These are phyloP conservation scores for Tulasnella sp. DNA, from an alignment of 768 basidiomycete species.

Conservation along the genomic window DNA sequence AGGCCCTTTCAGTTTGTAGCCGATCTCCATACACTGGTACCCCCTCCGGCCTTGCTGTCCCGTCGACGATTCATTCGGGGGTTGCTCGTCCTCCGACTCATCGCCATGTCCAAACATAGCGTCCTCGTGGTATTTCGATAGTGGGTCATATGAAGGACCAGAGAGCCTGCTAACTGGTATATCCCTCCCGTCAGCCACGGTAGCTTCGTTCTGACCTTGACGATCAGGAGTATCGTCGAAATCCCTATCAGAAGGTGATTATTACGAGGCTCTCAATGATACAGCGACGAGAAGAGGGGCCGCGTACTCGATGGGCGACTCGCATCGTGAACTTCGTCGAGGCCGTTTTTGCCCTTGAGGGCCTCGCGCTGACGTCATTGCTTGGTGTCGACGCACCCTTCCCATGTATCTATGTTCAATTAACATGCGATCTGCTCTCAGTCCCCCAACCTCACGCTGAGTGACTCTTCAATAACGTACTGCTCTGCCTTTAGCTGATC, in stretches of 20 bases:
- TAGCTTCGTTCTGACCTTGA: neutral
- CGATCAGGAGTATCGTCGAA: constrained; percentile 10
- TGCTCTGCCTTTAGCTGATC: constrained; percentile 16
- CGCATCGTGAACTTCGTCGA: neutral
- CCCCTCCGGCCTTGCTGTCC: neutral
- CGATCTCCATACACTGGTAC: constrained; percentile 13
- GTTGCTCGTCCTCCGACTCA: neutral
- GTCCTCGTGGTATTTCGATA: neutral
- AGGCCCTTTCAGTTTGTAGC: neutral
- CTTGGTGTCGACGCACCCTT: neutral
- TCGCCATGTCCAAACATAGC: constrained; percentile 12
- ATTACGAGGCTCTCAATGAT: neutral
- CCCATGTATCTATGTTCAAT: neutral
- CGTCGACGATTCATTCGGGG: neutral
- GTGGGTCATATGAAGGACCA: constrained; percentile 1
- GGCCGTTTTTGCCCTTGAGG: neutral
- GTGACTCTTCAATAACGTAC: neutral
- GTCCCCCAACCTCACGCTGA: neutral
- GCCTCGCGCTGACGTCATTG: neutral
- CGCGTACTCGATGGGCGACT: constrained; percentile 10
- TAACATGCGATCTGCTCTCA: neutral
- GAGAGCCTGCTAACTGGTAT: neutral
- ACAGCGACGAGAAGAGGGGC: too few relatives aligned
- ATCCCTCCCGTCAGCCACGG: neutral
- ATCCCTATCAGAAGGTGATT: neutral